A percentile compares a stretch with the other conserved stretches of the same genome.
phyloP scores from a whole-genome alignment of 2,329 filamentous ascomycete species.

The Stemphylium lycopersici region DNA sequence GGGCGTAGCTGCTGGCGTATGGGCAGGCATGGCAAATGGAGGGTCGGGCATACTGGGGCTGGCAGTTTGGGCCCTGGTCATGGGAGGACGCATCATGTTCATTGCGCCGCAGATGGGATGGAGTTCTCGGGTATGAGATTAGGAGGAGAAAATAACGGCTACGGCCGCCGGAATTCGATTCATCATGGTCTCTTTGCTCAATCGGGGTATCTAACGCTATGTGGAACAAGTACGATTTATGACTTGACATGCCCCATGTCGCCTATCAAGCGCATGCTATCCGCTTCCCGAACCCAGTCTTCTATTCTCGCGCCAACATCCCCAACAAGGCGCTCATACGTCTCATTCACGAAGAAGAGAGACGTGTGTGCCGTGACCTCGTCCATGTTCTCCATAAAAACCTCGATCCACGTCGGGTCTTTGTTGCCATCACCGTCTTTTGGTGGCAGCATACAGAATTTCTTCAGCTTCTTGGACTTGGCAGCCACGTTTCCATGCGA shows the following conservation, averaged over 20 bases:
- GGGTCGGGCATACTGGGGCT: slow-evolving; percentile 10
- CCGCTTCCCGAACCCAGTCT: slow-evolving; percentile 72
- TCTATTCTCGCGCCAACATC: slow-evolving; percentile 72
- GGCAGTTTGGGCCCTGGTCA: slow-evolving; percentile 9
- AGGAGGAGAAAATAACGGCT: background rate
- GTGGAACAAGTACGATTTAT: background rate
- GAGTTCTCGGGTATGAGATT: background rate
- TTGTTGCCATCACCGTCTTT: slow-evolving; percentile 61
- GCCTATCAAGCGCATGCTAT: slow-evolving; percentile 37
- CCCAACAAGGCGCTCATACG: slow-evolving; percentile 78
- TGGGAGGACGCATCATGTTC: slow-evolving; percentile 3
- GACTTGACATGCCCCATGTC: slow-evolving; percentile 27
- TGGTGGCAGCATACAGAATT: slow-evolving; percentile 78
- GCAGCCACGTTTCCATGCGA: slow-evolving; percentile 17
- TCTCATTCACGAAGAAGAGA: slow-evolving; percentile 74
- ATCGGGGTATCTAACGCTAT: slow-evolving; percentile 1
- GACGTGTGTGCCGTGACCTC: slow-evolving; percentile 86
- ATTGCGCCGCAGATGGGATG: slow-evolving; percentile 10
- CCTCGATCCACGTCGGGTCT: slow-evolving; percentile 76
- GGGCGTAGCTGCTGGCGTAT: slow-evolving; percentile 26
- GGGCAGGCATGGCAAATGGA: slow-evolving; percentile 18
- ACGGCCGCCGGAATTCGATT: no score
- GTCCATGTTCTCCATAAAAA: slow-evolving; percentile 83
- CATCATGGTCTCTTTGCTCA: no score
- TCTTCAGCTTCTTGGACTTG: slow-evolving; percentile 64